Evolutionary conservation across 331 rosid species (phyloP).

Genomic region (Arachis monticola): DNA sequence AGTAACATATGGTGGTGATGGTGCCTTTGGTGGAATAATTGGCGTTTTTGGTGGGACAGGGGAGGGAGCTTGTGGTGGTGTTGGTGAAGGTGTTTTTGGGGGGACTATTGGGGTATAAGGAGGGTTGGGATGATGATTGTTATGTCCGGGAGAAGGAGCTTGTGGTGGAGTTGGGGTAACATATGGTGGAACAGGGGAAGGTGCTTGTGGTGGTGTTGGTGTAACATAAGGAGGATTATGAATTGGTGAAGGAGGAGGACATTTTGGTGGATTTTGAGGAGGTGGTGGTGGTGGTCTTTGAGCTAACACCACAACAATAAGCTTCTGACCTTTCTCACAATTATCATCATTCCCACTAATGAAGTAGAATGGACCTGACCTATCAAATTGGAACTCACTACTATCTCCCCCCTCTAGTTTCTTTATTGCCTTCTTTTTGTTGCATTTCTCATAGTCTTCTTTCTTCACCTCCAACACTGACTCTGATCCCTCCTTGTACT

Average conservation of each 20-base stretch:
- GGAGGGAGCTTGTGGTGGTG: conserved; percentile 12
- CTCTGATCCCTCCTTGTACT: conserved; percentile 71
- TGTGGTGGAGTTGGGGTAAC: conserved; percentile 25
- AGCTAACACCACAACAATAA: conserved; percentile 54
- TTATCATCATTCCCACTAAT: conserved; percentile 57
- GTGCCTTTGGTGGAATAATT: background rate
- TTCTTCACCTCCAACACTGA: conserved; percentile 78
- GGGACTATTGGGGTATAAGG: background rate
- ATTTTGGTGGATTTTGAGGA: background rate
- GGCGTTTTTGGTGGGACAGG: conserved; percentile 17
- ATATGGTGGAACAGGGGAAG: background rate
- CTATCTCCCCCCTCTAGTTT: conserved; percentile 64
- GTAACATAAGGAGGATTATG: background rate
- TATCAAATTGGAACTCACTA: conserved; percentile 56
- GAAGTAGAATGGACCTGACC: conserved; percentile 73
- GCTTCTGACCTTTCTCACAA: conserved; percentile 77
- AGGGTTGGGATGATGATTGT: background rate
- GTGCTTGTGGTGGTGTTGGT: too few relatives aligned
- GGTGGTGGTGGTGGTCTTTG: conserved; percentile 6
- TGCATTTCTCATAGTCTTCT: conserved; percentile 65
- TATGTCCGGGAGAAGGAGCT: conserved; percentile 7
- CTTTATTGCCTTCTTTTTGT: conserved; percentile 58
- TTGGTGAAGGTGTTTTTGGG: background rate
- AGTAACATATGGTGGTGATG: conserved; percentile 14
- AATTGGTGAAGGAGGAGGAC: conserved; percentile 15